Evolutionary conservation across 2,329 filamentous ascomycete species (phyloP), one percentile per base, ranked within the genome.

Genomic region (Phyllosticta ampelicida): DNA sequence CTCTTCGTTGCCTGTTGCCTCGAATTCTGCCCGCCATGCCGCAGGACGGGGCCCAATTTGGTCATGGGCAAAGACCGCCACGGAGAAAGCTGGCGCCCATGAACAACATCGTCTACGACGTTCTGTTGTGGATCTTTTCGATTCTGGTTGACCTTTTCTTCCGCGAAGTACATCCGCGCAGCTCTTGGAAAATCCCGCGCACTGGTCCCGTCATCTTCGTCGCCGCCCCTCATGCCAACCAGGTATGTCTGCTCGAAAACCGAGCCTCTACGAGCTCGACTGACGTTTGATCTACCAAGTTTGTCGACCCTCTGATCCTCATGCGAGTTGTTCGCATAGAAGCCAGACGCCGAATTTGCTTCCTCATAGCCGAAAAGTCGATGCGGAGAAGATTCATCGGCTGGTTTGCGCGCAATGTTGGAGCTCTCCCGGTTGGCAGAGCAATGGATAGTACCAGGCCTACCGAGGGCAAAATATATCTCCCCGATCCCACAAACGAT

Each of bases 81-180:
- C 36, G 36, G 44, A 50, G 52, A 13, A 54, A 29, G 29, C 52
- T 59, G 56, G 56, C 56, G 28, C 56, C 56, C 28, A 59, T 60
- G 58, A 60, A 60, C 58, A 60, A 60, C 29, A 52, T 60, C n/a
- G n/a, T 56, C 26, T 60, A 60, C 54, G 58, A 60, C 23, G 16
- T 56, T 9, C 21, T 60, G 21, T 78, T 91, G 29, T 90, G 87
- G 80, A 79, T 80, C 53, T 86, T 90, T 70, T 87, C 86, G 49
- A 82, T 97, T 63, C 79, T 97, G 55, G 85, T 95, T 63, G 94
- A 99, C 73, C 84, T 96, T 64, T 99, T 99, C 82, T 99, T 99
- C 78, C 86, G 94, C 65, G 94, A 99, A 74, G 90, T 99, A 16
- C 91, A 97, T 70, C 94, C 94, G 11, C 83, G 94, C 63, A 90